A percentile compares a stretch with the other conserved stretches of the same genome.
phyloP scores from a whole-genome alignment of 2,329 filamentous ascomycete genomes.

The Phoma sp. region DNA sequence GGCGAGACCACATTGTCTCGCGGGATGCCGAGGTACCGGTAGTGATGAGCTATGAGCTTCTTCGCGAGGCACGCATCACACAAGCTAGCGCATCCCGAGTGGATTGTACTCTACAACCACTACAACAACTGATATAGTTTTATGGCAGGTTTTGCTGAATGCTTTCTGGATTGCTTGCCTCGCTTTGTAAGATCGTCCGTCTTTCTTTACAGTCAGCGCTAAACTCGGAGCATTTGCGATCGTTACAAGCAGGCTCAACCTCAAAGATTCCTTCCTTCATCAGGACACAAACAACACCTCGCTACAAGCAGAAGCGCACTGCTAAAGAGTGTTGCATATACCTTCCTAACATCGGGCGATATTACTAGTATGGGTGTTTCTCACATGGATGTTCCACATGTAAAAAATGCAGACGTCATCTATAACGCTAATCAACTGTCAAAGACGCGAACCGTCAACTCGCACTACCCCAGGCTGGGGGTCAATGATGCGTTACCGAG shows the following conservation, averaged over 20 bases:
- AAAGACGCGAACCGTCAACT: slow-evolving; percentile 7
- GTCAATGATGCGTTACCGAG: slow-evolving; percentile 18
- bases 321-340: not conserved
- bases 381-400: slow-evolving; percentile 6
- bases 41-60: not conserved
- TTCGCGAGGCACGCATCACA: not conserved
- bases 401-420: slow-evolving; percentile 20
- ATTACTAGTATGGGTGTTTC: not conserved
- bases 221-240: too few species aligned
- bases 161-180: too few species aligned
- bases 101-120: too few species aligned
- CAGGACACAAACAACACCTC: not conserved
- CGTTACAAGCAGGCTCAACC: not conserved
- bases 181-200: too few species aligned
- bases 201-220: too few species aligned
- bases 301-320: not conserved
- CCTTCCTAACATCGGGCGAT: not conserved
- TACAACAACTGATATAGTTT: too few species aligned
- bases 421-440: slow-evolving; percentile 14
- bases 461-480: slow-evolving; percentile 9
- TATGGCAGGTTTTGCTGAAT: too few species aligned
- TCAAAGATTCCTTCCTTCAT: not conserved
- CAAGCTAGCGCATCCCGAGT: too few species aligned
- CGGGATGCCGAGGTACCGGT: slow-evolving; percentile 5
- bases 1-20: not conserved